phyloP scores from a whole-genome alignment of 345 rosid genomes.

The Populus deltoides region DNA sequence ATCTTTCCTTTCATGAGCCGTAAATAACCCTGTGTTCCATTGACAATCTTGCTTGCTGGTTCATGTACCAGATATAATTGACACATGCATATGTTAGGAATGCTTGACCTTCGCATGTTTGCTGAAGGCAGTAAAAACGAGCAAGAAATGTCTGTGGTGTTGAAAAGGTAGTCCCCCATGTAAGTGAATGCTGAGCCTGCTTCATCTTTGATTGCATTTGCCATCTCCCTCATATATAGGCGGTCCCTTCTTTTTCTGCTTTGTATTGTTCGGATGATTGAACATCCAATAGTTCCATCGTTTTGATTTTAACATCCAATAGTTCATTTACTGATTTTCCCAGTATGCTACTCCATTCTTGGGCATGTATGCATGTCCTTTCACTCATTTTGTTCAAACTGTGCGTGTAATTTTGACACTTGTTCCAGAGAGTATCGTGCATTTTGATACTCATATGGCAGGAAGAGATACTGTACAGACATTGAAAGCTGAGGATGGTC shows the following conservation, averaged over 20 bases:
- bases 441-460: slow-evolving; percentile 50
- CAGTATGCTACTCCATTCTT: not conserved
- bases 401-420: too few species aligned
- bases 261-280: not conserved
- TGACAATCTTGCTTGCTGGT: slow-evolving; percentile 7
- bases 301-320: not conserved
- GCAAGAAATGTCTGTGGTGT: slow-evolving; percentile 80
- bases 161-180: slow-evolving; percentile 57
- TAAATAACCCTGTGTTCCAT: not conserved
- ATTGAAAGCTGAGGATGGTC: slow-evolving; percentile 56
- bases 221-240: not conserved
- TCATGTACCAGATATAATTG: slow-evolving; percentile 87
- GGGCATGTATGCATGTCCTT: not conserved
- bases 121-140: slow-evolving; percentile 97
- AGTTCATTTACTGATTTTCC: not conserved
- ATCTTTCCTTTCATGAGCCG: not conserved
- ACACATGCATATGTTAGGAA: slow-evolving; percentile 79
- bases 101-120: slow-evolving; percentile 97
- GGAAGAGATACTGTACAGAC: slow-evolving; percentile 74
- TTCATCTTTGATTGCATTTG: not conserved
- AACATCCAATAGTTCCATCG: not conserved
- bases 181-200: not conserved
- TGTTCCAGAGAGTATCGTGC: slow-evolving; percentile 81
- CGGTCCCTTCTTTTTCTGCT: not conserved
- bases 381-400: too few species aligned